phyloP scores from a whole-genome alignment of 257 asterid species.

The Solanum pennellii region DNA sequence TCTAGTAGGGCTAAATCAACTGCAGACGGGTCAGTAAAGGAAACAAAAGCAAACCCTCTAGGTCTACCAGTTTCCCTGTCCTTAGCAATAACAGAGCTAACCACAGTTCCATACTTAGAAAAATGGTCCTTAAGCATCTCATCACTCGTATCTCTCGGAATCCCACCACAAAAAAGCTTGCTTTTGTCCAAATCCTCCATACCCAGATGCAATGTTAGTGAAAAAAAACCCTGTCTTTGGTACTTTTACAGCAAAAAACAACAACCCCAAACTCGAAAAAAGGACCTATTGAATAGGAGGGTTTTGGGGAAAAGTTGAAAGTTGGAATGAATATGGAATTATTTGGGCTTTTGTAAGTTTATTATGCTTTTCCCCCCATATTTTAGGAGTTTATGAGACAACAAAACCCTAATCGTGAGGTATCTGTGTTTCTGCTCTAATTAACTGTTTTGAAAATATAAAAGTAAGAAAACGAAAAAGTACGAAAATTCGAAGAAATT shows the following conservation, averaged over 20 bases:
- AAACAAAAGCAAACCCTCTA: conserved; percentile 83
- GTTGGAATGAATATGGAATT: neutral
- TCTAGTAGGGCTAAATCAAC: conserved; percentile 60
- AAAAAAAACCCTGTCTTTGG: neutral
- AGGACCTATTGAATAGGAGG: neutral
- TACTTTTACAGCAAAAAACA: neutral
- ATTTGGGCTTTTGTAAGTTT: neutral
- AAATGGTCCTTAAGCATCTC: conserved; percentile 53
- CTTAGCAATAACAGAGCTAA: conserved; percentile 40
- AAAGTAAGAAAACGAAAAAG: neutral
- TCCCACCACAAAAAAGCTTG: conserved; percentile 87
- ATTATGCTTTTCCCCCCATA: neutral
- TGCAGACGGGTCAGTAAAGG: conserved; percentile 58
- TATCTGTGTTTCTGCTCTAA: neutral
- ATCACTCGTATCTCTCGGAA: conserved; percentile 84
- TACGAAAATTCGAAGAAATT: neutral
- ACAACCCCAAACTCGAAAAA: neutral
- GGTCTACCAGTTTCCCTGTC: conserved; percentile 54
- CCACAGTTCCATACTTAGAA: conserved; percentile 55
- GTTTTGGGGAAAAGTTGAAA: neutral
- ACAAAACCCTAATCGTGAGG: neutral
- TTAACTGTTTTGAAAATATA: neutral
- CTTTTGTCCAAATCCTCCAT: conserved; percentile 69
- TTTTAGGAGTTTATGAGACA: neutral
- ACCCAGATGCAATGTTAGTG: neutral